Percentiles rank a stretch among this genome's conserved stretches.
Conservation (phyloP, 2,329 filamentous ascomycete species). For the Pestalotiopsis sp. region DNA sequence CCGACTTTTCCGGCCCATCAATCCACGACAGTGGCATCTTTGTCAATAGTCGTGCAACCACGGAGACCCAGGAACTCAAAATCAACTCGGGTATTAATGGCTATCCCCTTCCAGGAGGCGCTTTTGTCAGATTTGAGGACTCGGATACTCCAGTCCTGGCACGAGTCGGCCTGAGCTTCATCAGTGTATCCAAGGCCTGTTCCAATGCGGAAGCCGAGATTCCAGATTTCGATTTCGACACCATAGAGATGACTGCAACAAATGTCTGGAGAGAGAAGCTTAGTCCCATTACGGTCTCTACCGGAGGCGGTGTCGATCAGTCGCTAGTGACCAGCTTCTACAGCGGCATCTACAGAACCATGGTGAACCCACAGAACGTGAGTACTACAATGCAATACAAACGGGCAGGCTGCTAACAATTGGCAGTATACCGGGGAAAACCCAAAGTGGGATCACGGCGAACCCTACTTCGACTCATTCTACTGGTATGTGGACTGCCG, state of each 20-base stretch:
- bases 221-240: constrained; percentile 64
- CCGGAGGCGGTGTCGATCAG: constrained; percentile 49
- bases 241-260: constrained; percentile 50
- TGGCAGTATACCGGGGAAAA: constrained; percentile 67
- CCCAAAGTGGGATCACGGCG: constrained; percentile 62
- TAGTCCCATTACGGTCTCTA: constrained; percentile 54
- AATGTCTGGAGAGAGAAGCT: constrained; percentile 63
- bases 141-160: constrained; percentile 54
- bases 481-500: constrained; percentile 53
- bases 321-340: constrained; percentile 65
- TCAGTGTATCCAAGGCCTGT: constrained; percentile 66
- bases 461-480: constrained; percentile 75
- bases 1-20: constrained; percentile 61
- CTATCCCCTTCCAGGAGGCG: constrained; percentile 59
- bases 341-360: constrained; percentile 70
- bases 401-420: not conserved
- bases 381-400: not conserved
- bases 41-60: constrained; percentile 54
- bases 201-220: constrained; percentile 68
- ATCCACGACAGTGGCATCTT: constrained; percentile 64
- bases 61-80: constrained; percentile 45
- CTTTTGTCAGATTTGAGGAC: constrained; percentile 61
- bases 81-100: constrained; percentile 51
- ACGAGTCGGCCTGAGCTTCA: constrained; percentile 69
- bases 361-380: constrained; percentile 70